Evolutionary conservation across 2,329 filamentous ascomycete species (phyloP).

Genomic region (Monosporascus sp.): DNA sequence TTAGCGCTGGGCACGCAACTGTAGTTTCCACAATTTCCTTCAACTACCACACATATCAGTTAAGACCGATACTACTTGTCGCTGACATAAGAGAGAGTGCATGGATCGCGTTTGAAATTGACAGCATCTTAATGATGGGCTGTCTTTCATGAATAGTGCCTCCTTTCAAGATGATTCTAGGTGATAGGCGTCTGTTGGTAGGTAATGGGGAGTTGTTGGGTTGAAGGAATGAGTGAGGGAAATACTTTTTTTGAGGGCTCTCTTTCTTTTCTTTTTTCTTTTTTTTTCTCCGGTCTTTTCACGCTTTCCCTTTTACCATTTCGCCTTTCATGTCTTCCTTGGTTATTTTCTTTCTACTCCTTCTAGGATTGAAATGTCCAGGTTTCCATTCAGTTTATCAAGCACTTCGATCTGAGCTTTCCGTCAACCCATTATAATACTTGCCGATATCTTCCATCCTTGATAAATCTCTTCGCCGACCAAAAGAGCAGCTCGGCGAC

Average conservation of each 20-base stretch:
- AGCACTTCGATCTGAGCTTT: neutral
- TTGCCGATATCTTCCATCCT: conserved; percentile 1
- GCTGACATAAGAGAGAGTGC: no score
- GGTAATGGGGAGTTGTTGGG: neutral
- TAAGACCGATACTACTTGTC: no score
- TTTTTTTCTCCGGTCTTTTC: neutral
- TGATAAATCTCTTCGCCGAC: neutral
- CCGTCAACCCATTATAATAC: neutral
- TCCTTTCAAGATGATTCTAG: no score
- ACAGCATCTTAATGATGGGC: no score
- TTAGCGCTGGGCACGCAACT: no score
- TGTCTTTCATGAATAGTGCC: no score
- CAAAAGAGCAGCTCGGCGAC: no score
- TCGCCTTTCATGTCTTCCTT: neutral
- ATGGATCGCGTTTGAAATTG: no score
- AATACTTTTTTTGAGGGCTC: neutral
- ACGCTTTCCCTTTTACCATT: neutral
- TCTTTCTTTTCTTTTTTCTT: conserved; percentile 1
- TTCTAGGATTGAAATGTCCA: neutral
- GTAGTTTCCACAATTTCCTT: no score
- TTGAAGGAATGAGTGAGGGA: neutral
- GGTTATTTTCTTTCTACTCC: neutral
- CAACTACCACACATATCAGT: no score
- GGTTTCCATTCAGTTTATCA: neutral
- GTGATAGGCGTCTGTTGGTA: no score